These are phyloP conservation scores for Carex littledalei DNA, from an alignment of 176 grass and related monocot genomes.

Conservation along the genomic window DNA sequence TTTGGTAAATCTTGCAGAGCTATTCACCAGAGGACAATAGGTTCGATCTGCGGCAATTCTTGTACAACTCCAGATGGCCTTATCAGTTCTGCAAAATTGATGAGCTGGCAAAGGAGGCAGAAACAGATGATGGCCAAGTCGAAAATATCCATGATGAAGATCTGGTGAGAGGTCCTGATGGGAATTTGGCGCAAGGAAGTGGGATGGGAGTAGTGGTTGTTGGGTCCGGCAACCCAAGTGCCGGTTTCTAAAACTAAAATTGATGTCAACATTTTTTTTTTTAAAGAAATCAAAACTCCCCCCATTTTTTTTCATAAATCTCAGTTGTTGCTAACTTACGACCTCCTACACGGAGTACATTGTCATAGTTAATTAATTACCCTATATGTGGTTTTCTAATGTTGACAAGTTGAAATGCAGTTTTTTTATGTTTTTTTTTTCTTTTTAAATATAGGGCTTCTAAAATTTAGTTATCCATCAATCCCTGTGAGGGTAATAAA, in stretches of 20 bases:
- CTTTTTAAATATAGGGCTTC: background rate
- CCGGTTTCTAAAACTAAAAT: conserved; percentile 34
- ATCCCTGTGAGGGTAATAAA: background rate
- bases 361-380: background rate
- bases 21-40: conserved; percentile 98
- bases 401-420: background rate
- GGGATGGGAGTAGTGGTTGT: conserved; percentile 70
- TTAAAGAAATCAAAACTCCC: background rate
- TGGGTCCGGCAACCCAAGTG: conserved; percentile 64
- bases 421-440: background rate
- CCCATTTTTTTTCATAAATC: background rate
- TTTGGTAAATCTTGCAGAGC: conserved; percentile 47
- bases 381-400: background rate
- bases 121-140: conserved; percentile 22
- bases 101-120: conserved; percentile 60
- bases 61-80: conserved; percentile 86
- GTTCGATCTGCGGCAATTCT: conserved; percentile 88
- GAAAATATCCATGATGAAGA: conserved; percentile 11
- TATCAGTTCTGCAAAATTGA: conserved; percentile 90
- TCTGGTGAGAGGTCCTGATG: background rate
- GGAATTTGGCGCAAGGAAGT: conserved; percentile 31
- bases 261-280: background rate
- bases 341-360: background rate
- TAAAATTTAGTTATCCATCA: background rate
- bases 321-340: background rate